phyloP scores from a whole-genome alignment of 129 eudicot genomes.

The Apium graveolens region DNA sequence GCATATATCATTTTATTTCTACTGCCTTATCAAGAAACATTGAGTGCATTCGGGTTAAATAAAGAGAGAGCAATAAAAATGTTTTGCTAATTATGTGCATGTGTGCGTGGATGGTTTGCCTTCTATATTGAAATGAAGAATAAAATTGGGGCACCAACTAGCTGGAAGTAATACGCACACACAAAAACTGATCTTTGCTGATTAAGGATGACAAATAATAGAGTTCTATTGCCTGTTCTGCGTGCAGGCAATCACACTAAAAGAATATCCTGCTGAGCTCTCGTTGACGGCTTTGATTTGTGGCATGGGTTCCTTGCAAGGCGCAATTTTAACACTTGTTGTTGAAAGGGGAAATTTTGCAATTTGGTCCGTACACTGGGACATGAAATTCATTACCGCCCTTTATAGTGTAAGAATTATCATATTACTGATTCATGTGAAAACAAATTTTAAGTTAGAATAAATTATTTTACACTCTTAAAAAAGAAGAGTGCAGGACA shows the following conservation, averaged over 20 bases:
- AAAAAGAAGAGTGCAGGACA: too few species aligned
- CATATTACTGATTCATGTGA: not conserved
- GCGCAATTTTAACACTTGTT: constrained; percentile 24
- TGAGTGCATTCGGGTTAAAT: too few species aligned
- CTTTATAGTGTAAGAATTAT: constrained; percentile 27
- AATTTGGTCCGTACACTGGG: constrained; percentile 42
- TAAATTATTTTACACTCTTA: too few species aligned
- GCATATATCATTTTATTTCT: not conserved
- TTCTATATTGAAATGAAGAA: too few species aligned
- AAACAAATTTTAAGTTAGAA: too few species aligned
- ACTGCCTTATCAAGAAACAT: not conserved
- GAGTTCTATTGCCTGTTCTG: not conserved
- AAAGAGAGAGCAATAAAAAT: too few species aligned
- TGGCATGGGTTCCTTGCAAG: constrained; percentile 29
- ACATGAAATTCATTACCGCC: constrained; percentile 26
- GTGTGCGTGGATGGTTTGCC: too few species aligned
- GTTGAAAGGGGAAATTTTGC: constrained; percentile 28
- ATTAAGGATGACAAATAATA: not conserved
- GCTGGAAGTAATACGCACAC: too few species aligned
- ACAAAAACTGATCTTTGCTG: not conserved
- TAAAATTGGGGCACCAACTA: too few species aligned
- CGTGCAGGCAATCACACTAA: constrained; percentile 34
- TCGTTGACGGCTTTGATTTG: constrained; percentile 38
- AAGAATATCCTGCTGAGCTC: constrained; percentile 39
- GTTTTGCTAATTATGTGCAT: too few species aligned